Conservation (phyloP, 208 protist species). For the Crithidia mellificae region DNA sequence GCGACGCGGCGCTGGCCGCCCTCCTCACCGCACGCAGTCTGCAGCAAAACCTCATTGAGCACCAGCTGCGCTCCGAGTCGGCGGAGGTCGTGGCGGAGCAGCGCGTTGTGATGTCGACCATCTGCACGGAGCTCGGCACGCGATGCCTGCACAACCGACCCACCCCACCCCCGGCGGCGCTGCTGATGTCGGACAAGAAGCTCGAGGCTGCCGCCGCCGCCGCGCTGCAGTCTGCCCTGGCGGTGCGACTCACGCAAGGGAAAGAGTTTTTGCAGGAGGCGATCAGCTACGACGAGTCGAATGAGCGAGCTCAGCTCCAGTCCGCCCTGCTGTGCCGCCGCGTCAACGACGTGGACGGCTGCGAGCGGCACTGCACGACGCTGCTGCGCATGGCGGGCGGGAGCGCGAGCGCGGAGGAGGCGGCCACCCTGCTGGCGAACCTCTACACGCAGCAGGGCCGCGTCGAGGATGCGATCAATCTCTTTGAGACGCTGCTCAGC, state of each 20-base stretch:
- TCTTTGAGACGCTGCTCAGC: constrained; percentile 90
- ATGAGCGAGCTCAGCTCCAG: constrained; percentile 74
- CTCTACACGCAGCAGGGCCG: constrained; percentile 85
- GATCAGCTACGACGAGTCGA: constrained; percentile 81
- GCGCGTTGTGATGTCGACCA: constrained; percentile 64
- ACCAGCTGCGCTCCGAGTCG: constrained; percentile 75
- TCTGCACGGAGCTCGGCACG: constrained; percentile 79
- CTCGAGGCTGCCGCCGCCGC: constrained; percentile 29
- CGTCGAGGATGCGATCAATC: constrained; percentile 79
- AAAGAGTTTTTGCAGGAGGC: constrained; percentile 84
- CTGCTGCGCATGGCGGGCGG: constrained; percentile 76
- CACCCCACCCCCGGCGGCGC: constrained; percentile 12
- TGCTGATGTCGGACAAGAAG: constrained; percentile 28
- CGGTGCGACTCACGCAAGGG: constrained; percentile 50
- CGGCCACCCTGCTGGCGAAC: constrained; percentile 92
- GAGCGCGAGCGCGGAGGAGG: constrained; percentile 84
- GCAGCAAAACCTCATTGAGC: constrained; percentile 73
- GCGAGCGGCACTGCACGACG: constrained; percentile 86
- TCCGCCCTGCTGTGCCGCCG: constrained; percentile 82
- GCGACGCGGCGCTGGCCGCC: constrained; percentile 47
- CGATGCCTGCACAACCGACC: constrained; percentile 38
- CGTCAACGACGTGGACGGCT: constrained; percentile 78
- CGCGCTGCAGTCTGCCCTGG: constrained; percentile 17
- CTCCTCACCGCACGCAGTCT: constrained; percentile 68
- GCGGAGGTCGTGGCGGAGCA: constrained; percentile 84